Evolutionary conservation across 2,329 filamentous ascomycete genomes (phyloP).

Genomic region (Sporothrix brunneoviolacea): DNA sequence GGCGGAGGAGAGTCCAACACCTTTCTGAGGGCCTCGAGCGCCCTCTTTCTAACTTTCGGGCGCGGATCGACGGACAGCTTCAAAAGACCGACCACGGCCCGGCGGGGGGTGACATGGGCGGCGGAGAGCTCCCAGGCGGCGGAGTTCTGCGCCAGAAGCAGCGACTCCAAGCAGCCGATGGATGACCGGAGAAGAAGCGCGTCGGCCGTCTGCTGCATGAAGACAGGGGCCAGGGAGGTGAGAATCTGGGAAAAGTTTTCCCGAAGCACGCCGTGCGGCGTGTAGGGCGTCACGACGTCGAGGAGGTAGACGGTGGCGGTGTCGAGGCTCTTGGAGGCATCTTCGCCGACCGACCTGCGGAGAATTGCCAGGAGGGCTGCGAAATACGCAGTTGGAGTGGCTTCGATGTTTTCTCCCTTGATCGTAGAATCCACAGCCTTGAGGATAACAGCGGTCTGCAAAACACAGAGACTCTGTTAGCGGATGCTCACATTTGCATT

Average conservation of each 20-base stretch:
- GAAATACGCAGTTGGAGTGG: constrained; percentile 87
- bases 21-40: constrained; percentile 79
- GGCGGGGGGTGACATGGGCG: constrained; percentile 74
- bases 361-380: constrained; percentile 88
- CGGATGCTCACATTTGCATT: neutral
- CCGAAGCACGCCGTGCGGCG: constrained; percentile 79
- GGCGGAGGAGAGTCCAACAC: constrained; percentile 81
- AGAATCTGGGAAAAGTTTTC: constrained; percentile 95
- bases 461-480: constrained; percentile 15
- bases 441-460: constrained; percentile 75
- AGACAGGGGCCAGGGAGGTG: constrained; percentile 72
- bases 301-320: constrained; percentile 90
- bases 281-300: constrained; percentile 80
- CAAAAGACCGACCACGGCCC: constrained; percentile 80
- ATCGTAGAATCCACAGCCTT: constrained; percentile 90
- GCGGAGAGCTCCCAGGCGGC: constrained; percentile 81
- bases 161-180: constrained; percentile 88
- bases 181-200: constrained; percentile 79
- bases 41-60: constrained; percentile 89
- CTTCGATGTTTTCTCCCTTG: constrained; percentile 74
- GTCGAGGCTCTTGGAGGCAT: constrained; percentile 70
- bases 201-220: constrained; percentile 75
- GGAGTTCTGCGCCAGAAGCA: constrained; percentile 82
- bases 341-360: constrained; percentile 63
- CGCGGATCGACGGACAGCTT: constrained; percentile 78